Conservation (phyloP, 1,139 yeast genomes). For the Magnusiomyces fungicola region DNA sequence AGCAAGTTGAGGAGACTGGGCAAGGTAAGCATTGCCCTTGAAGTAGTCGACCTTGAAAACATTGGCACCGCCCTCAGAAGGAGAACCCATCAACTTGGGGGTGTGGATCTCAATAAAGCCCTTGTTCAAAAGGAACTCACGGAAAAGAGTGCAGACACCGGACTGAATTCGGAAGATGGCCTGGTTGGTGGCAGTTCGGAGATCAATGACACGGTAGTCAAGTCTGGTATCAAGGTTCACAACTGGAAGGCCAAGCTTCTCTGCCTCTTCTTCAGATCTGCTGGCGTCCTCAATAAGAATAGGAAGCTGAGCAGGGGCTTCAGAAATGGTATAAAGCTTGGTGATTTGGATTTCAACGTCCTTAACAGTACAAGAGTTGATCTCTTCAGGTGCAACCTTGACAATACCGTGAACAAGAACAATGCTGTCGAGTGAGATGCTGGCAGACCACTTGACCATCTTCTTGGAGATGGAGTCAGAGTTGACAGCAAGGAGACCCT, state of each 20-base stretch:
- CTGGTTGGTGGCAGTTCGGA: slow-evolving; percentile 95
- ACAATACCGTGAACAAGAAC: slow-evolving; percentile 85
- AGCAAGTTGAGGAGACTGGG: slow-evolving; percentile 97
- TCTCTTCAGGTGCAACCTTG: slow-evolving; percentile 74
- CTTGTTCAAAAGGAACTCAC: slow-evolving; percentile 67
- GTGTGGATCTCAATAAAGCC: slow-evolving; percentile 89
- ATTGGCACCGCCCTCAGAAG: slow-evolving; percentile 97
- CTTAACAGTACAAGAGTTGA: slow-evolving; percentile 87
- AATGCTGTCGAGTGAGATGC: slow-evolving; percentile 80
- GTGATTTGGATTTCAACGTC: slow-evolving; percentile 77
- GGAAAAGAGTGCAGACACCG: slow-evolving; percentile 80
- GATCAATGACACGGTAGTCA: slow-evolving; percentile 90
- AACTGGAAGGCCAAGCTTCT: slow-evolving; percentile 81
- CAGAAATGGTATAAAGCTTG: slow-evolving; percentile 69
- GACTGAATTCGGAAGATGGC: slow-evolving; percentile 92
- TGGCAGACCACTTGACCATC: slow-evolving; percentile 94
- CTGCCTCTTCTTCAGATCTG: slow-evolving; percentile 93
- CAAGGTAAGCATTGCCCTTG: slow-evolving; percentile 86
- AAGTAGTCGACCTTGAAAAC: slow-evolving; percentile 91
- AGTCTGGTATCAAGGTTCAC: slow-evolving; percentile 95
- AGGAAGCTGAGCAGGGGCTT: slow-evolving; percentile 89
- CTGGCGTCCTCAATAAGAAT: slow-evolving; percentile 93
- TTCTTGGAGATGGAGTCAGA: slow-evolving; percentile 72
- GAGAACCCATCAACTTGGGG: slow-evolving; percentile 90
- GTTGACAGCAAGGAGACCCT: slow-evolving; percentile 72